phyloP scores from a whole-genome alignment of 768 basidiomycete species.

The Infundibulicybe gibba region DNA sequence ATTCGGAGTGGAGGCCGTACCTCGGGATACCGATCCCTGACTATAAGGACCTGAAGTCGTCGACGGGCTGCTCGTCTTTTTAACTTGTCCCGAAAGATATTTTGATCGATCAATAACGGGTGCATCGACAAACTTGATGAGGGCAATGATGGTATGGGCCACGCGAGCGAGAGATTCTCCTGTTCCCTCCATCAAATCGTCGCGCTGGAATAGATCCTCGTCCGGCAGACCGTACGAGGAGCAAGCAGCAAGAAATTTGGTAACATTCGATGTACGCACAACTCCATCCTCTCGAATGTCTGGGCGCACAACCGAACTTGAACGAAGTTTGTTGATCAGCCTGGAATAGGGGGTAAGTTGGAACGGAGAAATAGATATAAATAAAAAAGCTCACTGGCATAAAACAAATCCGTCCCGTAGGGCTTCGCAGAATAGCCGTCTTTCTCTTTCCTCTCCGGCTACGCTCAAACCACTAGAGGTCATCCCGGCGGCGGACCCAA shows the following conservation, averaged over 20 bases:
- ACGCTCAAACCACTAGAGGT: constrained; percentile 35
- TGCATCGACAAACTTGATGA: constrained; percentile 60
- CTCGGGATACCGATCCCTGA: constrained; percentile 34
- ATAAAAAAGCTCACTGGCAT: constrained; percentile 69
- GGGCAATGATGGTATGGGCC: constrained; percentile 66
- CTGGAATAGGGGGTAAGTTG: constrained; percentile 33
- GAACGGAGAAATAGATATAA: constrained; percentile 10
- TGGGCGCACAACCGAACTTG: constrained; percentile 54
- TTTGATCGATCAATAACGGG: constrained; percentile 44
- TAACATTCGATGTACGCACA: constrained; percentile 64
- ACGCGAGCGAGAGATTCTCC: constrained; percentile 67
- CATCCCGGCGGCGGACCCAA: constrained; percentile 20
- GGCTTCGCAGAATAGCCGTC: constrained; percentile 69
- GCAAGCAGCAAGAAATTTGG: constrained; percentile 76
- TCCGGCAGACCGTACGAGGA: constrained; percentile 59
- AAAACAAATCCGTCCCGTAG: constrained; percentile 83
- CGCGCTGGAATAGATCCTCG: constrained; percentile 63
- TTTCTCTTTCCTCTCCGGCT: constrained; percentile 72
- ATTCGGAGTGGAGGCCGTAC: constrained; percentile 63
- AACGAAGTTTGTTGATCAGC: constrained; percentile 75
- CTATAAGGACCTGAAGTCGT: constrained; percentile 28
- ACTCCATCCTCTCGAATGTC: constrained; percentile 67
- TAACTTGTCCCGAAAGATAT: constrained; percentile 37
- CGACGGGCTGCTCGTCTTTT: constrained; percentile 15
- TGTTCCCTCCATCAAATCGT: constrained; percentile 62